These are phyloP conservation scores for Pyrus betulifolia DNA, from an alignment of 306 rosid species.

Conservation along the genomic window DNA sequence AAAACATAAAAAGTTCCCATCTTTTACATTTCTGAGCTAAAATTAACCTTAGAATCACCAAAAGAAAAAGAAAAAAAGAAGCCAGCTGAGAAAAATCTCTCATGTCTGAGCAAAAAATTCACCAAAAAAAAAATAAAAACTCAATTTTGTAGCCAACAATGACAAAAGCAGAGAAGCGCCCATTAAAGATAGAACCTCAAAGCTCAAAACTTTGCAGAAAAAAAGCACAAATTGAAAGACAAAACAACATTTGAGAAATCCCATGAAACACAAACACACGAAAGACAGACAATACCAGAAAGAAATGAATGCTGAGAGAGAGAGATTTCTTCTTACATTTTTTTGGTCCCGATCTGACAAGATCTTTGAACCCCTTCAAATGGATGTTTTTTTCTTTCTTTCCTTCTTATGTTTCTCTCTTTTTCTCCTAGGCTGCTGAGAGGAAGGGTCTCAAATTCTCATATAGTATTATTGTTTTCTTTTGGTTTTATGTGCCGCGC, in stretches of 20 bases:
- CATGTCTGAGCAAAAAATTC: not conserved
- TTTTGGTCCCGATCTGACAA: conserved; percentile 50
- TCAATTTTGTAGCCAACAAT: not conserved
- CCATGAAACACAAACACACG: not conserved
- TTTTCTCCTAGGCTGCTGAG: conserved; percentile 4
- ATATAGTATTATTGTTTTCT: not conserved
- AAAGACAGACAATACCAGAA: not conserved
- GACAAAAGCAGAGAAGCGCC: not conserved
- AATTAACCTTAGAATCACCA: not conserved
- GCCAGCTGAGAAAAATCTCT: not conserved
- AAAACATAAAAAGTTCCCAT: not conserved
- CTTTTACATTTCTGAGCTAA: not conserved
- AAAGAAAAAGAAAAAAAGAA: not conserved
- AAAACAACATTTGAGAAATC: conserved; percentile 30
- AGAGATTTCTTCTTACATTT: conserved; percentile 26
- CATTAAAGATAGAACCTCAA: conserved; percentile 1
- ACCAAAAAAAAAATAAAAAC: not conserved
- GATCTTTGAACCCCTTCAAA: conserved; percentile 36
- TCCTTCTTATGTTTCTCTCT: not conserved
- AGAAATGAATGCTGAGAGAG: conserved; percentile 1
- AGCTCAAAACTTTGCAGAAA: conserved; percentile 16
- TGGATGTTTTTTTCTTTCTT: conserved; percentile 12
- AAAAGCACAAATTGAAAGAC: conserved; percentile 5
- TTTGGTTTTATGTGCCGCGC: conserved; percentile 9
- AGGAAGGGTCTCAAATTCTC: conserved; percentile 10